These are phyloP conservation scores for Didymella exigua DNA, from an alignment of 2,329 filamentous ascomycete genomes.

Conservation along the genomic window DNA sequence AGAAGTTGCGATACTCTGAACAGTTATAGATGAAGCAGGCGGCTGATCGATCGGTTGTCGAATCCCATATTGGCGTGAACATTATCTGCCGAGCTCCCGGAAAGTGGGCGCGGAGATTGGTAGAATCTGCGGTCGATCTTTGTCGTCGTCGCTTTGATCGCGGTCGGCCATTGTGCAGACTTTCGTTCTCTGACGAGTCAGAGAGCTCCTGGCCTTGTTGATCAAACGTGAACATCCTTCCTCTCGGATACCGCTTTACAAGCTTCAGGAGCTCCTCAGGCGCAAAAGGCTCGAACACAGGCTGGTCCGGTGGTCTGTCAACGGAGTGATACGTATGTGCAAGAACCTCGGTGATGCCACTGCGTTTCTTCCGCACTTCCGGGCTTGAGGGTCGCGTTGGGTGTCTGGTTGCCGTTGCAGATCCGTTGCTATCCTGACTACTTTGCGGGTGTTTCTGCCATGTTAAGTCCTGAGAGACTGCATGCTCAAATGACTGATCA, in stretches of 20 bases:
- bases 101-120: conserved; percentile 2
- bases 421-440: background rate
- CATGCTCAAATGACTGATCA: background rate
- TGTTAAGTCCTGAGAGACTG: background rate
- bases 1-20: conserved; percentile 37
- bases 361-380: conserved; percentile 35
- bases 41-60: conserved; percentile 21
- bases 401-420: background rate
- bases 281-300: conserved; percentile 46
- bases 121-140: conserved; percentile 43
- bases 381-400: conserved; percentile 11
- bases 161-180: background rate
- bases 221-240: conserved; percentile 16
- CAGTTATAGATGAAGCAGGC: conserved; percentile 25
- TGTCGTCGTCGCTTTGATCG: background rate
- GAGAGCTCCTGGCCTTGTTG: conserved; percentile 11
- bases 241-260: conserved; percentile 27
- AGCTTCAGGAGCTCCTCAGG: conserved; percentile 49
- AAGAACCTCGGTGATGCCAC: conserved; percentile 49
- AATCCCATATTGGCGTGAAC: conserved; percentile 37
- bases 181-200: conserved; percentile 6
- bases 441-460: background rate
- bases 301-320: conserved; percentile 42
- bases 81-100: conserved; percentile 14
- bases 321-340: conserved; percentile 34